Conservation (phyloP, 345 rosid genomes). For the Raphanus sativus region DNA sequence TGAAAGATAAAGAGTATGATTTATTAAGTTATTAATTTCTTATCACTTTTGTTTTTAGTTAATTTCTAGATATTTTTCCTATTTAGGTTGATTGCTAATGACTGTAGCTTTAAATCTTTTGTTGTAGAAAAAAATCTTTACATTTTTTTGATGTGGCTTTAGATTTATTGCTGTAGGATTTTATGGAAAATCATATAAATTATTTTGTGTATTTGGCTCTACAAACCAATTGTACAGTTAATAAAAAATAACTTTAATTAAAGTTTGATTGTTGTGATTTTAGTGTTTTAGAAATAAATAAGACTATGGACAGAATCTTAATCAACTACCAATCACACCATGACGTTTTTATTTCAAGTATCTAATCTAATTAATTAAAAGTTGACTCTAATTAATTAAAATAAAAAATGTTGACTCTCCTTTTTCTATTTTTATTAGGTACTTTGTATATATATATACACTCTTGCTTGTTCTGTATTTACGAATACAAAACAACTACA, state of each 20-base stretch:
- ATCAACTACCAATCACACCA: not conserved
- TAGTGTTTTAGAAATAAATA: not conserved
- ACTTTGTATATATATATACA: not conserved
- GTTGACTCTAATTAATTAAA: not conserved
- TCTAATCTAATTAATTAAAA: not conserved
- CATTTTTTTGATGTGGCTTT: no score
- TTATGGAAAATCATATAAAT: not conserved
- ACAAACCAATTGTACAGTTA: not conserved
- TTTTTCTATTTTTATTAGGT: not conserved
- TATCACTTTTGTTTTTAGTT: no score
- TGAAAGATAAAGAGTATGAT: no score
- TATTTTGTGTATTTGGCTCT: not conserved
- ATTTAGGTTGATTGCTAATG: not conserved
- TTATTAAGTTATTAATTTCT: no score
- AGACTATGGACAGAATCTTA: no score
- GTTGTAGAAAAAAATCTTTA: not conserved
- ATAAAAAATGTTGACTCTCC: not conserved
- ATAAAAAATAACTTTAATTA: not conserved
- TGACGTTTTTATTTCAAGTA: not conserved
- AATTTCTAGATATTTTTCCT: not conserved
- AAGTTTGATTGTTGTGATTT: not conserved
- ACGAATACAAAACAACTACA: not conserved
- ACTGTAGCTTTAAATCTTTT: not conserved
- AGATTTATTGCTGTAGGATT: not conserved
- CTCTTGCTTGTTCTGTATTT: not conserved